These are phyloP conservation scores for Candida suzukii DNA, from an alignment of 805 yeast genomes.

Conservation along the genomic window DNA sequence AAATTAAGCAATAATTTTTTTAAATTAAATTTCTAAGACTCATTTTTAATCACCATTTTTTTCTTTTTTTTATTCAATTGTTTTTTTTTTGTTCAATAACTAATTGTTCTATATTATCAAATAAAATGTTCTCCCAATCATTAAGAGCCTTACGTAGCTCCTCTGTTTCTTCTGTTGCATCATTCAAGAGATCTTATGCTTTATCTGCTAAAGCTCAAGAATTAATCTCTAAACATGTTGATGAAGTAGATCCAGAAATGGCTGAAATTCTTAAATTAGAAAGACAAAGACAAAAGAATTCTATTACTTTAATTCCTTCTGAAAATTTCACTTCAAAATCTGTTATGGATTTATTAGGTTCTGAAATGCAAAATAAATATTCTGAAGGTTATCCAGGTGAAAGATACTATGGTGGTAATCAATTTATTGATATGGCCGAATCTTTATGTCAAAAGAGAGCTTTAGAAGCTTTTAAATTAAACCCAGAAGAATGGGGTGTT, in stretches of 20 bases:
- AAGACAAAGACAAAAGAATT: constrained; percentile 80
- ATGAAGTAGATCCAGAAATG: constrained; percentile 80
- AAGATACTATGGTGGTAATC: constrained; percentile 97
- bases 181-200: constrained; percentile 31
- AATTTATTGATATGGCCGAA: constrained; percentile 89
- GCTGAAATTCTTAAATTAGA: constrained; percentile 70
- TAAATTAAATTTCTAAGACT: too few relatives aligned
- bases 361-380: constrained; percentile 96
- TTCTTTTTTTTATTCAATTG: not conserved
- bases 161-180: not conserved
- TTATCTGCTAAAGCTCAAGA: constrained; percentile 41
- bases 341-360: constrained; percentile 90
- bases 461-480: constrained; percentile 68
- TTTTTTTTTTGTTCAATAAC: too few relatives aligned
- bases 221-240: constrained; percentile 54
- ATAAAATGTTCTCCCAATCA: not conserved
- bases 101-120: not conserved
- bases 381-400: constrained; percentile 99
- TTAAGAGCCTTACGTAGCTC: not conserved
- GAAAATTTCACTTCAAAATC: constrained; percentile 95
- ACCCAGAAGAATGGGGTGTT: constrained; percentile 90
- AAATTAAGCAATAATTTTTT: too few relatives aligned
- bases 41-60: not conserved
- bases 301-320: constrained; percentile 88
- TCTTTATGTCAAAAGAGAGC: constrained; percentile 88